A percentile compares a stretch with the other conserved stretches of the same genome.
These are phyloP conservation scores for Suillus subalutaceus DNA, from an alignment of 768 basidiomycete species.

Conservation along the genomic window DNA sequence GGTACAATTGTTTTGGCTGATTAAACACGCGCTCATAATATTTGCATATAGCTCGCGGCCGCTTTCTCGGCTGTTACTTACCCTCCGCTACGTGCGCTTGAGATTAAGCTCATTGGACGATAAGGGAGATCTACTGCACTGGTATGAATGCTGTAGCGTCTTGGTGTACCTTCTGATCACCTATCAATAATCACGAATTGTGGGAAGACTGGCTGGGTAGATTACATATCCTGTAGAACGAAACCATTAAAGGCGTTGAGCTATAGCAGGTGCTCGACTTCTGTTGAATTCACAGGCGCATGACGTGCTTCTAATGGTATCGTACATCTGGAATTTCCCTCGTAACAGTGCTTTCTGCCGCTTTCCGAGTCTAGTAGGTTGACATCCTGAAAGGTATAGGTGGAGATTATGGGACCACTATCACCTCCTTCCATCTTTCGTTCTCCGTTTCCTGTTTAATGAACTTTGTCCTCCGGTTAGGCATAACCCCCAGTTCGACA, in stretches of 20 bases:
- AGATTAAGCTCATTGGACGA: conserved; percentile 46
- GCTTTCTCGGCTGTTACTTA: conserved; percentile 49
- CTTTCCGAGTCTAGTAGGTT: not conserved
- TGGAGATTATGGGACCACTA: conserved; percentile 57
- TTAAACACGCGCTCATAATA: not conserved
- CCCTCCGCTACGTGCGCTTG: conserved; percentile 49
- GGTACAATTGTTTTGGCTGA: conserved; percentile 29
- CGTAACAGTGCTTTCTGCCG: not conserved
- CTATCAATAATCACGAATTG: not conserved
- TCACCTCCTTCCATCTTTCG: conserved; percentile 58
- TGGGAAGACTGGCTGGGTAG: not conserved
- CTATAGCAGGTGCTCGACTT: not conserved
- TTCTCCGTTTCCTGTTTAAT: conserved; percentile 39
- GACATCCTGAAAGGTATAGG: not conserved
- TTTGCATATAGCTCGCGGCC: conserved; percentile 40
- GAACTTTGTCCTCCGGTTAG: conserved; percentile 62
- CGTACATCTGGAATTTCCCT: not conserved
- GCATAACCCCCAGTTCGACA: conserved; percentile 58
- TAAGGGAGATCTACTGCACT: conserved; percentile 15
- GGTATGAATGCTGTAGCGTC: not conserved
- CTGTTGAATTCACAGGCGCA: not conserved
- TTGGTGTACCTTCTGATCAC: not conserved
- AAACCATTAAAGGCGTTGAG: not conserved
- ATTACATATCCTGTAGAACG: not conserved
- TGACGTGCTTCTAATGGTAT: not conserved